Base-by-base conservation (phyloP, 176 grass and related monocot species). In the Carex littledalei region DNA sequence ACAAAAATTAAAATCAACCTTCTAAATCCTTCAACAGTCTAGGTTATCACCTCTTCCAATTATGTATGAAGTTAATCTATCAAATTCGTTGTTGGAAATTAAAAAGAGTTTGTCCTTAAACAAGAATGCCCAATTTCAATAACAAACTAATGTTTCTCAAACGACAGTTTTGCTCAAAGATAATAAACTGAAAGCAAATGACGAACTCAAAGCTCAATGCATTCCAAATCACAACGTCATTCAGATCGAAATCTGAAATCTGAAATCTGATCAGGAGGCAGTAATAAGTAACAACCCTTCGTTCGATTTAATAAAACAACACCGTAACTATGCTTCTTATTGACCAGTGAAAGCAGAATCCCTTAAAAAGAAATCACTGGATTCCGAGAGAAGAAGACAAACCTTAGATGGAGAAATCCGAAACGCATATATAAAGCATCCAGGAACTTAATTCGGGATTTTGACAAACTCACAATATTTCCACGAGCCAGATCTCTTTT, bases 341-440 rank as follows among this genome's bases (percentile, higher is more conserved):
- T 26, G 20, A 5, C 45, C 12, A 77, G 10, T 54, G 49, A 52
- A 54, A 16, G 1, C 12, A 14, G 10, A 78, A 61, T 20, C 13
- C 1, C 29, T 29, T 29, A 29, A 29, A 29, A 39, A 39, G 32
- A 69, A 63, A 39, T 6, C 32, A 69, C 6, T 16, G 1, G 47
- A 77, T 54, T 21, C 47, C 20, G 24, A 56, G 22, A 77, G 11
- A 31, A 56, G 45, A 69, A 56, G 24, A 50, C 67, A 17, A 56
- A 56, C 74, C 74, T 78, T 78, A 57, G 24, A 78, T 56, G 74
- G 50, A 56, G 74, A 78, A 78, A 56, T 56, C 24, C 49, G 14
- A 78, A 5, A 21, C 22, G 49, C 72, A 15, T 54, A 15, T 22
- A 54, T 8, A 54, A 56, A 56, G 53, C 71, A 76, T 53, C 45